A percentile compares a stretch with the other conserved stretches of the same genome.
Conservation (phyloP, 2,329 filamentous ascomycete genomes). For the Scedosporium apiospermum region DNA sequence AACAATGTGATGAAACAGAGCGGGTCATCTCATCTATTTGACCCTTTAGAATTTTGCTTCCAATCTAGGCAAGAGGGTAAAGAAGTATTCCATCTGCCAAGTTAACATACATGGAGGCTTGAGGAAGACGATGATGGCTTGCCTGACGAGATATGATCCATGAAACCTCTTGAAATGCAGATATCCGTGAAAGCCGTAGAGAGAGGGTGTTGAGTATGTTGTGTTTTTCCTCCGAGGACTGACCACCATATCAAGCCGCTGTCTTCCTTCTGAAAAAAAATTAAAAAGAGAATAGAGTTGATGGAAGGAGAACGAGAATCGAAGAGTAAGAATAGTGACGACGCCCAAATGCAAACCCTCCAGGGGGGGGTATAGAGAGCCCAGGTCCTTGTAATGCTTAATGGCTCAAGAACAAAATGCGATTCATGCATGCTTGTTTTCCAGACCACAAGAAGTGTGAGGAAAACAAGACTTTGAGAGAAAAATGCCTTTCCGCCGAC, state of each 20-base stretch:
- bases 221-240: neutral
- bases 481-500: conserved; percentile 4
- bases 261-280: neutral
- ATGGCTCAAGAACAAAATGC: neutral
- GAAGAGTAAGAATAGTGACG: conserved; percentile 8
- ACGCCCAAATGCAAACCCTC: conserved; percentile 8
- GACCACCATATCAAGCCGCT: neutral
- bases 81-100: conserved; percentile 20
- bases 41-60: conserved; percentile 17
- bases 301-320: conserved; percentile 9
- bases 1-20: conserved; percentile 23
- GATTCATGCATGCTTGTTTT: neutral
- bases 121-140: conserved; percentile 64
- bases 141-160: conserved; percentile 41
- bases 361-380: neutral
- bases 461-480: conserved; percentile 3
- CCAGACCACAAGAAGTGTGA: conserved; percentile 6
- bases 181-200: neutral
- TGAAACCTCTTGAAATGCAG: neutral
- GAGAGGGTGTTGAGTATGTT: neutral
- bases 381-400: conserved; percentile 3
- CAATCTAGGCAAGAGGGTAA: conserved; percentile 1
- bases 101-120: conserved; percentile 58
- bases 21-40: conserved; percentile 31
- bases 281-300: conserved; percentile 18